A percentile compares a stretch with the other conserved stretches of the same genome.
These are phyloP conservation scores for Fragaria ananassa DNA, from an alignment of 306 rosid species.

Conservation along the genomic window DNA sequence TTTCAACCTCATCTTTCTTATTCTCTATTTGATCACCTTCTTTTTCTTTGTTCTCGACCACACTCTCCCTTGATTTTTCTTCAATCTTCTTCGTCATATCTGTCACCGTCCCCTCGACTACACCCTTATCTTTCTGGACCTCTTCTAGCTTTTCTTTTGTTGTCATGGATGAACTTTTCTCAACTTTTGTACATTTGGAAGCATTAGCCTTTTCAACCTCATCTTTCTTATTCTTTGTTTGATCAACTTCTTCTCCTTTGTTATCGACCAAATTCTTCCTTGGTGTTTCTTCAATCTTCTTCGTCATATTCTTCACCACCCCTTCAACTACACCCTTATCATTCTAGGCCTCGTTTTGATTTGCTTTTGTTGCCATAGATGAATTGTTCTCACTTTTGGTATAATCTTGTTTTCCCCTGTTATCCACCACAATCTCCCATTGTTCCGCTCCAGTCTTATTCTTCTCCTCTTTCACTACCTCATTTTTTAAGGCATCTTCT, in stretches of 20 bases:
- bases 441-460: not conserved
- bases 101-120: not conserved
- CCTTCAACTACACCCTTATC: not conserved
- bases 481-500: not conserved
- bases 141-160: not conserved
- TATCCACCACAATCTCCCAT: not conserved
- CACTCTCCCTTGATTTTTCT: not conserved
- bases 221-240: not conserved
- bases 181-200: not conserved
- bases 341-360: not conserved
- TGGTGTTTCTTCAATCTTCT: not conserved
- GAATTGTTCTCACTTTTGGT: not conserved
- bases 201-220: not conserved
- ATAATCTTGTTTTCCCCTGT: not conserved
- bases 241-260: not conserved
- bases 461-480: no score
- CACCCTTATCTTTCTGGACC: not conserved
- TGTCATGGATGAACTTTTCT: not conserved
- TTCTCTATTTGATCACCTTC: not conserved
- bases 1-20: not conserved
- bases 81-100: not conserved
- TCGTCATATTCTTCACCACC: not conserved
- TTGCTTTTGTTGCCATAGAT: not conserved
- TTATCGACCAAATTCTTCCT: not conserved
- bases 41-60: not conserved